These are phyloP conservation scores for Suillus spraguei DNA, from an alignment of 768 basidiomycete genomes.

Conservation along the genomic window DNA sequence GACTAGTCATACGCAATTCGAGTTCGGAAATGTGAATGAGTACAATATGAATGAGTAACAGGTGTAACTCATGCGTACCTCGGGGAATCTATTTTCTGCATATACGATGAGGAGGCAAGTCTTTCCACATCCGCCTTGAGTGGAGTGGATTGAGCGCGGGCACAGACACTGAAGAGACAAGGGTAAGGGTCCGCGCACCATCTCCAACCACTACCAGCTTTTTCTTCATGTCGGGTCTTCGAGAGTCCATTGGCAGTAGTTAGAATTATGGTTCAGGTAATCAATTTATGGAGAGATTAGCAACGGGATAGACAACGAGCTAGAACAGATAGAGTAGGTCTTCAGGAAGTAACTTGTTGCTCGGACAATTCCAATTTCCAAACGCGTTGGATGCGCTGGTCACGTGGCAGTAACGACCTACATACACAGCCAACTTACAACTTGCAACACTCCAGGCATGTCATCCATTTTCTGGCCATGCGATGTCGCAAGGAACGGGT, in stretches of 20 bases:
- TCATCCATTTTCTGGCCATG: conserved; percentile 60
- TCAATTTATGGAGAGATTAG: not conserved
- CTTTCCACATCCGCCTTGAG: conserved; percentile 83
- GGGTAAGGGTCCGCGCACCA: conserved; percentile 51
- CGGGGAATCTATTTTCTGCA: conserved; percentile 94
- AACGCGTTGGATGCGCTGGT: conserved; percentile 4
- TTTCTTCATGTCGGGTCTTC: conserved; percentile 79
- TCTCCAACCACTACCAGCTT: conserved; percentile 91
- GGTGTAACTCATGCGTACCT: conserved; percentile 54
- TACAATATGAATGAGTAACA: conserved; percentile 10
- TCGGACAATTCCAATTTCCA: not conserved
- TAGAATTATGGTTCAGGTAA: not conserved
- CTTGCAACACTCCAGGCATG: conserved; percentile 18
- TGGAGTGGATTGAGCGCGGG: conserved; percentile 28
- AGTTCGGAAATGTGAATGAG: conserved; percentile 6
- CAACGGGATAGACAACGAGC: not conserved
- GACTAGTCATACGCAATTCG: conserved; percentile 47
- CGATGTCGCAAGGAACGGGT: conserved; percentile 47
- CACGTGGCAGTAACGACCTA: not conserved
- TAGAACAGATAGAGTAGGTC: not conserved
- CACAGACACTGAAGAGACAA: conserved; percentile 24
- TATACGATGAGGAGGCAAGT: conserved; percentile 97
- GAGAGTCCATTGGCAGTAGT: conserved; percentile 29
- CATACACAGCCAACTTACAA: not conserved
- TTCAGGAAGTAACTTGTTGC: not conserved